phyloP scores from a whole-genome alignment of 176 grass and related monocot genomes.

The Musa schizocarpa region DNA sequence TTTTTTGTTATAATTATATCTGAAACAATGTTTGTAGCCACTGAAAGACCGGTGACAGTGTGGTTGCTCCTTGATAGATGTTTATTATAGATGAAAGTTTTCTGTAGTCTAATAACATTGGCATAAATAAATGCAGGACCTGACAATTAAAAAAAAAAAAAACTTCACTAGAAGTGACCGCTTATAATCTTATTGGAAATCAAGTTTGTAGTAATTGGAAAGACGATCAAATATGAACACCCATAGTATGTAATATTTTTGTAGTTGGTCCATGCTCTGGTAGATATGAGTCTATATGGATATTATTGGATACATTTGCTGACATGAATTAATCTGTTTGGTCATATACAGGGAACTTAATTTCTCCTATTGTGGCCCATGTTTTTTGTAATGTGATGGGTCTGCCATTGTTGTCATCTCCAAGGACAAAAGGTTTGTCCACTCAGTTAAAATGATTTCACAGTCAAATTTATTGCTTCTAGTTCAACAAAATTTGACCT shows the following conservation, averaged over 20 bases:
- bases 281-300: neutral
- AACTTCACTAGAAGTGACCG: neutral
- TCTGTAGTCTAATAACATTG: too few relatives aligned
- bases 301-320: conserved; percentile 4
- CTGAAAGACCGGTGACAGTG: neutral
- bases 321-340: conserved; percentile 13
- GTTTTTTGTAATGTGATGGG: conserved; percentile 91
- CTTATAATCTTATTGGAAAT: neutral
- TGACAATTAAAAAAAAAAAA: too few relatives aligned
- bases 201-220: neutral
- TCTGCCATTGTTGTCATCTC: conserved; percentile 47
- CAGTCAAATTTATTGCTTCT: neutral
- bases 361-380: conserved; percentile 70
- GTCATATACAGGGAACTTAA: conserved; percentile 40
- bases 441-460: neutral
- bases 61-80: too few relatives aligned
- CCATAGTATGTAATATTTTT: neutral
- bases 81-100: too few relatives aligned
- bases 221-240: neutral
- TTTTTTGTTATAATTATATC: neutral
- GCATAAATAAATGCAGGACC: too few relatives aligned
- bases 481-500: neutral
- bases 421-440: conserved; percentile 42
- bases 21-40: neutral
- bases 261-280: neutral